Evolutionary conservation across 1,284 basidiomycete species (phyloP).

Genomic region (Phaffia rhodozyma): DNA sequence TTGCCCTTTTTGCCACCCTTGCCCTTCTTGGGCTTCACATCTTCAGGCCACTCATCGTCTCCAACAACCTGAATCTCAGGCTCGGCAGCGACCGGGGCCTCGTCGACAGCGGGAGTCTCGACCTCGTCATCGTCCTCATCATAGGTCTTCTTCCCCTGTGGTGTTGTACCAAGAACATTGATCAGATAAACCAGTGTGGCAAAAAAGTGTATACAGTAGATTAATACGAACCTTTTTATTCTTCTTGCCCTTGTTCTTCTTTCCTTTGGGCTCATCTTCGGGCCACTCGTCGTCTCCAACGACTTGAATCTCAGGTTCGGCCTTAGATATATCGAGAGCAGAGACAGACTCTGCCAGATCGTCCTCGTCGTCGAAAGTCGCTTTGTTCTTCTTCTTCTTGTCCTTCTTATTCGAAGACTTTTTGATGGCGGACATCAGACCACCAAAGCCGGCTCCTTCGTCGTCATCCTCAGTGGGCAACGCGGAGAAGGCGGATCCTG

Average conservation of each 20-base stretch:
- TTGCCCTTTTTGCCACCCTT: constrained; percentile 44
- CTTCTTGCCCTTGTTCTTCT: constrained; percentile 46
- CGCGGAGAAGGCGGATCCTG: constrained; percentile 44
- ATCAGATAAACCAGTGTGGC: constrained; percentile 5
- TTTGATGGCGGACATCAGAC: constrained; percentile 63
- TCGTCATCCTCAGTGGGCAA: constrained; percentile 45
- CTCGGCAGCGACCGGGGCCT: not conserved
- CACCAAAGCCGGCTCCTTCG: constrained; percentile 62
- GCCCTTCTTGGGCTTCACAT: constrained; percentile 38
- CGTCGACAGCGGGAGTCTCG: not conserved
- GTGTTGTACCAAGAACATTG: not conserved
- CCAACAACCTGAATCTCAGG: constrained; percentile 17
- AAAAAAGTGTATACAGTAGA: not conserved
- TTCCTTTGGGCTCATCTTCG: constrained; percentile 35
- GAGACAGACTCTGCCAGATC: not conserved
- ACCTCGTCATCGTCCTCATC: constrained; percentile 4
- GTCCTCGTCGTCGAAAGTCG: not conserved
- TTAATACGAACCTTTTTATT: constrained; percentile 26
- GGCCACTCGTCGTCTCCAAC: constrained; percentile 34
- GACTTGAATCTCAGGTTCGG: constrained; percentile 16
- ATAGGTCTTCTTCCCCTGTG: not conserved
- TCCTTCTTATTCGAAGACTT: constrained; percentile 42
- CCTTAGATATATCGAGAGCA: not conserved
- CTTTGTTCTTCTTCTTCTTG: constrained; percentile 35
- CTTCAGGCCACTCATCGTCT: constrained; percentile 37